A percentile compares a stretch with the other conserved stretches of the same genome.
Evolutionary conservation across 306 rosid species (phyloP).

Genomic region (Acmispon strigosus): DNA sequence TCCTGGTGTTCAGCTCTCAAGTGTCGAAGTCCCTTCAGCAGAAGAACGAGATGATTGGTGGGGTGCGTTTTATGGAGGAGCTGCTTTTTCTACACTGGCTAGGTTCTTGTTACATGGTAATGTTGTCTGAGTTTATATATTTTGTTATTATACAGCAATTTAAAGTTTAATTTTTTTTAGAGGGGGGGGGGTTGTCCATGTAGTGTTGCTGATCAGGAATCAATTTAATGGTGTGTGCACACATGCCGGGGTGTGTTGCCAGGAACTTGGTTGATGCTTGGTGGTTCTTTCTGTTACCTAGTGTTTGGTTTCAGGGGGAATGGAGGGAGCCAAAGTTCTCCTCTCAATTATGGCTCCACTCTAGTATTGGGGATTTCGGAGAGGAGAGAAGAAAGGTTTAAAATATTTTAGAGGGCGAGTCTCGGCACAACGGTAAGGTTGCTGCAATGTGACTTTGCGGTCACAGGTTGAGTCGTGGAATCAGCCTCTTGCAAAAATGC

Average conservation of each 20-base stretch:
- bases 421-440: too few species aligned
- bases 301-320: too few species aligned
- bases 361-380: too few species aligned
- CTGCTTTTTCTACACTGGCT: conserved; percentile 65
- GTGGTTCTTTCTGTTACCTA: background rate
- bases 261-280: background rate
- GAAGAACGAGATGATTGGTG: conserved; percentile 56
- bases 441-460: too few species aligned
- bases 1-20: conserved; percentile 36
- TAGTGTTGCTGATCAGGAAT: background rate
- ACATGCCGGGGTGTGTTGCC: background rate
- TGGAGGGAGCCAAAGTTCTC: too few species aligned
- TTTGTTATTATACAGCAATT: background rate
- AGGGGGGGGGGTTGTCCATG: background rate
- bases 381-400: too few species aligned
- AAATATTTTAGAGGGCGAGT: too few species aligned
- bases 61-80: conserved; percentile 61
- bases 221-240: background rate
- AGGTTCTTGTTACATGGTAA: conserved; percentile 72
- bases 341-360: too few species aligned
- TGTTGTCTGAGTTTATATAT: background rate
- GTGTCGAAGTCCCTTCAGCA: conserved; percentile 39
- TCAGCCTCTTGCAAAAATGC: too few species aligned
- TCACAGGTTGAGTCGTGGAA: too few species aligned
- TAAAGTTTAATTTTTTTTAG: background rate